Percentiles rank a stretch among this genome's conserved stretches.
Evolutionary conservation across 192 early-diverging fungal genomes (phyloP).

Genomic region (Coemansia sp.): DNA sequence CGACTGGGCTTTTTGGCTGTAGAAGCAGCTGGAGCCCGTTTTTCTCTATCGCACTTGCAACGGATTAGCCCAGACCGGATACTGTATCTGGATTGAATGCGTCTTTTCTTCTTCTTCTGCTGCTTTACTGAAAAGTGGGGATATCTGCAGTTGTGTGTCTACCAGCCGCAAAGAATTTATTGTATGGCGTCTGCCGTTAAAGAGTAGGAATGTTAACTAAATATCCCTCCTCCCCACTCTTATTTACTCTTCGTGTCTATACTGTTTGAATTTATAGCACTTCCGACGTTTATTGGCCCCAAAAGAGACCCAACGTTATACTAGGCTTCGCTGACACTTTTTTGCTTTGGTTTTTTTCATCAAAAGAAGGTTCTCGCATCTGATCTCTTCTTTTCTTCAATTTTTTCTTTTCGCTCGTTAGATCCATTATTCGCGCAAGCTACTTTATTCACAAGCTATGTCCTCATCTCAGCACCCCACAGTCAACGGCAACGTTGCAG

Average conservation of each 20-base stretch:
- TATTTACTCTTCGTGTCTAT: slow-evolving; percentile 1
- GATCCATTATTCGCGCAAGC: slow-evolving; percentile 3
- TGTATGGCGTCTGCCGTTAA: background rate
- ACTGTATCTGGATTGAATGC: too few species aligned
- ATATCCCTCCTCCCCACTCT: background rate
- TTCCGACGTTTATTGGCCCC: background rate
- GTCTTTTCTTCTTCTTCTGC: too few species aligned
- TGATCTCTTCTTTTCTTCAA: slow-evolving; percentile 7
- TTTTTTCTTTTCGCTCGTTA: slow-evolving; percentile 17
- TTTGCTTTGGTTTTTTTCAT: slow-evolving; percentile 8
- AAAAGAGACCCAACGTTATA: background rate
- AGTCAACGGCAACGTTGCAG: slow-evolving; percentile 32
- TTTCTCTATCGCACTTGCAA: too few species aligned
- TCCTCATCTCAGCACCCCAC: slow-evolving; percentile 36
- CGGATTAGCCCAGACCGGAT: too few species aligned
- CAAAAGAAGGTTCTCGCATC: slow-evolving; percentile 12
- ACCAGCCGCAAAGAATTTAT: slow-evolving; percentile 1
- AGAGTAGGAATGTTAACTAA: background rate
- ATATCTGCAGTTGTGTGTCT: background rate
- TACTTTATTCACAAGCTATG: slow-evolving; percentile 24
- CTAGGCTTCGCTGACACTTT: slow-evolving; percentile 1
- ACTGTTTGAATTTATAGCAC: slow-evolving; percentile 3
- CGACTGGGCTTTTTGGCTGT: too few species aligned
- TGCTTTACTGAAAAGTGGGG: too few species aligned
- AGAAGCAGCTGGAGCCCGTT: too few species aligned